Evolutionary conservation across 2,329 filamentous ascomycete genomes (phyloP).

Genomic region (Exophiala phaeomuriformis): DNA sequence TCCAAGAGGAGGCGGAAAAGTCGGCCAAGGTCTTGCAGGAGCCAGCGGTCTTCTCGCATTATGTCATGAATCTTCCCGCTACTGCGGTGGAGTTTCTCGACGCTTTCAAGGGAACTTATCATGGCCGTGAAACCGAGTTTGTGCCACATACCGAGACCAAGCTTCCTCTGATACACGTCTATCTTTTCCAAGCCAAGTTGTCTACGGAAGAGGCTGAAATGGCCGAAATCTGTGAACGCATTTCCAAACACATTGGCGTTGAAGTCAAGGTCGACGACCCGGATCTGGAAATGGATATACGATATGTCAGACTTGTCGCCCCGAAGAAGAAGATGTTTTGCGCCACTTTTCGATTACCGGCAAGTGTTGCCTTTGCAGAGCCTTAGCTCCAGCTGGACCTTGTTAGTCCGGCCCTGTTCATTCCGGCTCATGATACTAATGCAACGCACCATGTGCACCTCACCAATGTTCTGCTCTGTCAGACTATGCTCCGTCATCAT

Average conservation of each 20-base stretch:
- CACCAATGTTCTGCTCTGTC: too few relatives aligned
- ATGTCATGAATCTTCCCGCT: conserved; percentile 95
- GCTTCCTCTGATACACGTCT: conserved; percentile 82
- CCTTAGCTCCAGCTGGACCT: not conserved
- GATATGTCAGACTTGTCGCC: conserved; percentile 74
- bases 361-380: conserved; percentile 65
- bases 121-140: conserved; percentile 61
- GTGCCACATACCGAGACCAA: conserved; percentile 49
- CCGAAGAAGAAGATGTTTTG: conserved; percentile 97
- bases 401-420: too few relatives aligned
- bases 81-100: conserved; percentile 77
- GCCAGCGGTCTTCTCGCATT: conserved; percentile 78
- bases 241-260: conserved; percentile 55
- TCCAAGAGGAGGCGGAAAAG: conserved; percentile 21
- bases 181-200: conserved; percentile 83
- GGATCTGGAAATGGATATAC: conserved; percentile 51
- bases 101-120: conserved; percentile 71
- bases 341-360: conserved; percentile 78
- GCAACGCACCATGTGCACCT: too few relatives aligned
- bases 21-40: conserved; percentile 39
- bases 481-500: too few relatives aligned
- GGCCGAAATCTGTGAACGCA: conserved; percentile 57
- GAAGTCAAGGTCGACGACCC: conserved; percentile 50
- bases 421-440: too few relatives aligned
- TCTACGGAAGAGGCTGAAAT: conserved; percentile 60